A percentile compares a stretch with the other conserved stretches of the same genome.
Conservation (phyloP, 371 early-diverging fungal species). For the Apophysomyces trapeziformis region DNA sequence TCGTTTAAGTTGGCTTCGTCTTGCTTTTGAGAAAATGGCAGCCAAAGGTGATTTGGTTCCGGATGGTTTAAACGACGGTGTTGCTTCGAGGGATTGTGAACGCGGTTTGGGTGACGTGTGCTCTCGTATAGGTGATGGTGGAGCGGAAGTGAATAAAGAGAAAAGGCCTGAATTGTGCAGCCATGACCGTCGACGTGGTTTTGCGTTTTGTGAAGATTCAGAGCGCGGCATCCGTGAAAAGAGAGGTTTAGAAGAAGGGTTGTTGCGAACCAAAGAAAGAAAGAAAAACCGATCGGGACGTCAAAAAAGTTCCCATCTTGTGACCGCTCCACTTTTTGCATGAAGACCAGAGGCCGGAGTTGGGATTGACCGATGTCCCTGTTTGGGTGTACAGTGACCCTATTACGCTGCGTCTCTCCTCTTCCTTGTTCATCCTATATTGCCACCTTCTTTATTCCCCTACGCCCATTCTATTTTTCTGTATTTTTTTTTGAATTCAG, state of each 20-base stretch:
- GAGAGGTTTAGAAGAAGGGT: background rate
- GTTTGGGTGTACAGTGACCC: background rate
- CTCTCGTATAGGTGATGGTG: slow-evolving; percentile 12
- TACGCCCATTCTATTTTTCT: background rate
- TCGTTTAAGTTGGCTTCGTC: slow-evolving; percentile 21
- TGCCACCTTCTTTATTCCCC: background rate
- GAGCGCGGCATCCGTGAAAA: slow-evolving; percentile 7
- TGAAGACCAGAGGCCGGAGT: background rate
- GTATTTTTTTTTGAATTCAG: background rate
- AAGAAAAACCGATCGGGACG: slow-evolving; percentile 8
- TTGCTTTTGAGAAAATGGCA: slow-evolving; percentile 18
- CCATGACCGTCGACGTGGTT: slow-evolving; percentile 13
- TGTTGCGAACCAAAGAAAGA: slow-evolving; percentile 4
- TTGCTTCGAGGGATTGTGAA: slow-evolving; percentile 10
- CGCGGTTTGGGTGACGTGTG: slow-evolving; percentile 11
- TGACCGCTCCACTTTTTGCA: background rate
- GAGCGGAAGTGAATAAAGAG: slow-evolving; percentile 11
- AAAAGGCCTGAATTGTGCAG: slow-evolving; percentile 12
- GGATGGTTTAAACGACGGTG: slow-evolving; percentile 9
- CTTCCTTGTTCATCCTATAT: background rate
- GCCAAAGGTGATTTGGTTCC: slow-evolving; percentile 1
- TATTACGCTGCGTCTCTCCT: background rate
- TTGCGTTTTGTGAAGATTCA: slow-evolving; percentile 9
- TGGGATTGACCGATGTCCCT: background rate
- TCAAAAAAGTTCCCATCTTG: slow-evolving; percentile 5